phyloP scores from a whole-genome alignment of 495 filamentous ascomycete species.

The Elasticomyces elasticus region DNA sequence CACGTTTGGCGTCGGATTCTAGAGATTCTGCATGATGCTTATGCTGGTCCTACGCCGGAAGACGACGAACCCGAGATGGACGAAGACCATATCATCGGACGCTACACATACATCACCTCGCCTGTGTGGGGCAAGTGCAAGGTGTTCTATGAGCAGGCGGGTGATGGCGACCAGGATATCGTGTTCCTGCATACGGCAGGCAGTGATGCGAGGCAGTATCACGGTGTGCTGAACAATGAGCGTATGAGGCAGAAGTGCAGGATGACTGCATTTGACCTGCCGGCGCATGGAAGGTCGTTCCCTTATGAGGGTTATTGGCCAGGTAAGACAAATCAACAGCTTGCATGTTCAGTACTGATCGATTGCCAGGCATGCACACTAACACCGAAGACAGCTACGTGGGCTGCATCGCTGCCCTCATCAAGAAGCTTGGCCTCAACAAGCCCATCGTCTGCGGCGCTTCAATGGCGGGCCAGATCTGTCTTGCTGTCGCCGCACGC shows the following conservation, averaged over 20 bases:
- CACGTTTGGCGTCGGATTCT: slow-evolving; percentile 34
- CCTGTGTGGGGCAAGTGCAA: slow-evolving; percentile 34
- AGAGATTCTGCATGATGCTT: slow-evolving; percentile 32
- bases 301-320: slow-evolving; percentile 27
- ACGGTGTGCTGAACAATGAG: slow-evolving; percentile 34
- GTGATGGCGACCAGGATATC: slow-evolving; percentile 32
- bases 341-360: not conserved
- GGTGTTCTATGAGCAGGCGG: slow-evolving; percentile 33
- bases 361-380: slow-evolving; percentile 28
- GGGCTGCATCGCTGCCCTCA: slow-evolving; percentile 30
- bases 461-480: slow-evolving; percentile 37
- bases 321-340: slow-evolving; percentile 2
- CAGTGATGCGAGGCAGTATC: slow-evolving; percentile 33
- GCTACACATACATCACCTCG: slow-evolving; percentile 32
- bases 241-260: slow-evolving; percentile 30
- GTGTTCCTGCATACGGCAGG: slow-evolving; percentile 36
- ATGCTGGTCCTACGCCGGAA: slow-evolving; percentile 27
- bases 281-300: slow-evolving; percentile 33
- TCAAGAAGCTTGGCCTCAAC: slow-evolving; percentile 29
- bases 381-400: slow-evolving; percentile 35
- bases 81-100: slow-evolving; percentile 30
- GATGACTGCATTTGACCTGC: slow-evolving; percentile 35
- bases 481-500: slow-evolving; percentile 33
- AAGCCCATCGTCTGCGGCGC: slow-evolving; percentile 37
- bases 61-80: slow-evolving; percentile 24